Conservation (phyloP, 805 yeast species). For the Candida andamanensis region DNA sequence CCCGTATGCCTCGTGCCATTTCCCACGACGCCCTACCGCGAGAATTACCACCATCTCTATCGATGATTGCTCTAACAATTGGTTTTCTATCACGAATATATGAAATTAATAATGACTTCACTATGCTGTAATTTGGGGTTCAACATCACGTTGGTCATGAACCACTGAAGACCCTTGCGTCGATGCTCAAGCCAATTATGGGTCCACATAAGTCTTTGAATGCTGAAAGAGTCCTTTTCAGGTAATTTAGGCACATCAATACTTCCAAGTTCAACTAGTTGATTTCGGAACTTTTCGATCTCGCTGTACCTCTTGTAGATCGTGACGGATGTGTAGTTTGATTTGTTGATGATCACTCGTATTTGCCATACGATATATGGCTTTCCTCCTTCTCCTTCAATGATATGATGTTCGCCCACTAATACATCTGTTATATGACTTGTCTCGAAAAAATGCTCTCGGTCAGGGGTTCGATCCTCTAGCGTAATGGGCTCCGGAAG, state of each 20-base stretch:
- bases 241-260: constrained; percentile 46
- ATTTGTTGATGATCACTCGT: constrained; percentile 32
- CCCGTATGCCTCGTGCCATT: too few relatives aligned
- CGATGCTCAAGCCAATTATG: constrained; percentile 48
- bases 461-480: constrained; percentile 14
- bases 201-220: constrained; percentile 33
- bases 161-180: constrained; percentile 55
- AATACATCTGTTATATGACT: constrained; percentile 38
- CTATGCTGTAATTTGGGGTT: constrained; percentile 42
- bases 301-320: constrained; percentile 63
- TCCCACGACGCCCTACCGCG: too few relatives aligned
- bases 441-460: constrained; percentile 13
- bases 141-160: constrained; percentile 49
- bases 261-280: constrained; percentile 37
- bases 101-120: constrained; percentile 34
- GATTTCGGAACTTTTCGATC: constrained; percentile 43
- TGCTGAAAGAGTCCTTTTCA: constrained; percentile 41
- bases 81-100: too few relatives aligned
- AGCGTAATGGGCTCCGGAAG: constrained; percentile 37
- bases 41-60: too few relatives aligned
- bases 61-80: too few relatives aligned
- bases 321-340: constrained; percentile 36
- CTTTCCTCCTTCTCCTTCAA: constrained; percentile 34
- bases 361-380: constrained; percentile 38
- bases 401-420: constrained; percentile 36